Evolutionary conservation across 495 filamentous ascomycete genomes (phyloP).

Genomic region (Thozetella sp.): DNA sequence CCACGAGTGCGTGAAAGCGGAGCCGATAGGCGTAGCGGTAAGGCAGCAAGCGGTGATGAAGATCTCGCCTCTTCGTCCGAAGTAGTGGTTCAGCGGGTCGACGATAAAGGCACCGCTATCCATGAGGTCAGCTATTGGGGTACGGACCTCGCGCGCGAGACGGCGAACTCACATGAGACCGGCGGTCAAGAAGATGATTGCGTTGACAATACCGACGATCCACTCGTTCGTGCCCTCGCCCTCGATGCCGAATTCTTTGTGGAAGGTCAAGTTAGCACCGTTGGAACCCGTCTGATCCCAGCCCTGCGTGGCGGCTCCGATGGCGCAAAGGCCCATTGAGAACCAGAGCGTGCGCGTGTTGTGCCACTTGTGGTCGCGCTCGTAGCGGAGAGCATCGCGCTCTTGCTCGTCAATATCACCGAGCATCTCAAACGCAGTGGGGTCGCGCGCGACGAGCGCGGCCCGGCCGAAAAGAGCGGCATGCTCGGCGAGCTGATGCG

Average conservation of each 20-base stretch:
- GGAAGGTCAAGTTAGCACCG: slow-evolving; percentile 29
- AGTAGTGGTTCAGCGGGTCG: slow-evolving; percentile 61
- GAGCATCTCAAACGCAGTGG: slow-evolving; percentile 35
- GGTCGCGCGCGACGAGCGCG: slow-evolving; percentile 40
- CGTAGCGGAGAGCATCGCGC: slow-evolving; percentile 39
- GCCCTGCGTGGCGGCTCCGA: slow-evolving; percentile 36
- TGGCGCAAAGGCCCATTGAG: slow-evolving; percentile 45
- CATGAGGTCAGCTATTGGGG: slow-evolving; percentile 4
- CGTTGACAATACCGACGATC: slow-evolving; percentile 48
- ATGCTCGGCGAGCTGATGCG: slow-evolving; percentile 38
- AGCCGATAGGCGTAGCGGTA: slow-evolving; percentile 54
- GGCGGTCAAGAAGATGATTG: slow-evolving; percentile 35
- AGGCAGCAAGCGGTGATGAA: slow-evolving; percentile 62
- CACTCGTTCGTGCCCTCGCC: slow-evolving; percentile 16
- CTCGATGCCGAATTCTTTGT: slow-evolving; percentile 12
- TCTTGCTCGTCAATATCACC: slow-evolving; percentile 48
- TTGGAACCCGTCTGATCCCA: slow-evolving; percentile 36
- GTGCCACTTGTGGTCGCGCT: slow-evolving; percentile 57
- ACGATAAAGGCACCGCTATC: slow-evolving; percentile 37
- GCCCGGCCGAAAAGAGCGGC: slow-evolving; percentile 41
- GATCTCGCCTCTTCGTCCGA: slow-evolving; percentile 65
- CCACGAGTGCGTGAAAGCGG: slow-evolving; percentile 58
- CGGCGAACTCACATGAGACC: slow-evolving; percentile 28
- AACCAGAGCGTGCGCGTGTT: slow-evolving; percentile 59
- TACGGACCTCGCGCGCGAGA: slow-evolving; percentile 10